Conservation (phyloP, 768 basidiomycete genomes). For the Pleurotus tuber-regium region DNA sequence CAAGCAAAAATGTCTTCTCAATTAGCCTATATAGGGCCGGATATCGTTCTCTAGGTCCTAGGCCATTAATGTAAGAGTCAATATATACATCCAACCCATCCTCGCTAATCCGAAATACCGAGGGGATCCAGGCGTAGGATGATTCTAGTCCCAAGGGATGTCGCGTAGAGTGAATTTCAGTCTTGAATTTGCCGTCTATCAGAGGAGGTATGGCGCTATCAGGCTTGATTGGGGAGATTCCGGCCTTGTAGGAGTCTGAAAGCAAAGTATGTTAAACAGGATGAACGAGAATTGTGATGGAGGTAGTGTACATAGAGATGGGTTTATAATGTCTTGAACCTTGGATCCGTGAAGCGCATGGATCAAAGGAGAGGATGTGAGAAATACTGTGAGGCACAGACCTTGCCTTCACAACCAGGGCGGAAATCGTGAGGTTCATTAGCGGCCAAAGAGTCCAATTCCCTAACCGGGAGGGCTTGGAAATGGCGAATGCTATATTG, state of each 20-base stretch:
- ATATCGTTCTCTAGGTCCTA: constrained; percentile 14
- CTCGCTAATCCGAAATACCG: constrained; percentile 13
- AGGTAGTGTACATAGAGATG: too few species aligned
- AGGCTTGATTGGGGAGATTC: not conserved
- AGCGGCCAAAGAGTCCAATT: constrained; percentile 12
- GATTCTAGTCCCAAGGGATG: not conserved
- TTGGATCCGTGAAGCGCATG: constrained; percentile 16
- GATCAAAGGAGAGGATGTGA: constrained; percentile 12
- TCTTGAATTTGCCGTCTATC: not conserved
- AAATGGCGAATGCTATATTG: too few species aligned
- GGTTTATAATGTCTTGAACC: too few species aligned
- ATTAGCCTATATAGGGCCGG: constrained; percentile 14
- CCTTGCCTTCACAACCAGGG: constrained; percentile 14
- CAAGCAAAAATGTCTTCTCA: constrained; percentile 15
- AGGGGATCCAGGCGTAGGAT: constrained; percentile 15
- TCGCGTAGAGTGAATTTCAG: not conserved
- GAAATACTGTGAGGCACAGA: too few species aligned
- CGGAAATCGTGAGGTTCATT: constrained; percentile 15
- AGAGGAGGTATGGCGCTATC: not conserved
- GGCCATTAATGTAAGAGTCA: constrained; percentile 16
- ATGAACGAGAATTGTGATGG: not conserved
- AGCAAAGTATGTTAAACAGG: not conserved
- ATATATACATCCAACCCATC: constrained; percentile 14
- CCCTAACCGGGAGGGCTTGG: too few species aligned
- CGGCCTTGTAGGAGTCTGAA: constrained; percentile 12